These are phyloP conservation scores for Cutaneotrichosporon sp. DNA, from an alignment of 1,284 basidiomycete species.

Conservation along the genomic window DNA sequence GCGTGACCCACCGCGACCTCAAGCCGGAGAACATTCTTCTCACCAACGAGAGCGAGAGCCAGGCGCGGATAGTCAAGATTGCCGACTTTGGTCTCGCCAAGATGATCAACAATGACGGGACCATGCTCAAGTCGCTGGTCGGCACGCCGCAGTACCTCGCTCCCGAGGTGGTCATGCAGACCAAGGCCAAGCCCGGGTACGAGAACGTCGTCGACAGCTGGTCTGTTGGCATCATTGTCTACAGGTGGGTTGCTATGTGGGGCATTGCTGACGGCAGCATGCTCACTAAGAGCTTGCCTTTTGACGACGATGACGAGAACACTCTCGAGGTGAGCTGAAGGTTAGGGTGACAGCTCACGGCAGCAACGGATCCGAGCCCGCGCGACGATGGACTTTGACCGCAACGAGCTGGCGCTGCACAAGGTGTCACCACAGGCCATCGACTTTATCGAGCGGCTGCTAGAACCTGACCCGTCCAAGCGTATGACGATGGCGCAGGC, in stretches of 20 bases:
- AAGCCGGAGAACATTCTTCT: slow-evolving; percentile 64
- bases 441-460: slow-evolving; percentile 53
- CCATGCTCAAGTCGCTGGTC: slow-evolving; percentile 47
- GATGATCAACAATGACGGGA: slow-evolving; percentile 49
- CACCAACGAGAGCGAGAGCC: slow-evolving; percentile 27
- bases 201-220: slow-evolving; percentile 80
- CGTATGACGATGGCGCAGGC: slow-evolving; percentile 61
- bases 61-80: slow-evolving; percentile 50
- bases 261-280: slow-evolving; percentile 28
- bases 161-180: slow-evolving; percentile 64
- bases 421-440: slow-evolving; percentile 39
- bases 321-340: slow-evolving; percentile 30
- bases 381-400: slow-evolving; percentile 62
- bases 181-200: slow-evolving; percentile 62
- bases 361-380: slow-evolving; percentile 52
- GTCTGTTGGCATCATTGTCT: slow-evolving; percentile 88
- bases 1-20: slow-evolving; percentile 77
- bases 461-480: slow-evolving; percentile 54
- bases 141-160: slow-evolving; percentile 49
- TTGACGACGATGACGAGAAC: slow-evolving; percentile 47
- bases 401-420: slow-evolving; percentile 51
- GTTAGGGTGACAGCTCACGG: neutral
- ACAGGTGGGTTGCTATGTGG: slow-evolving; percentile 57
- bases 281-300: slow-evolving; percentile 46
- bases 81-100: slow-evolving; percentile 94